A percentile compares a stretch with the other conserved stretches of the same genome.
These are phyloP conservation scores for Bonia amplexicaulis DNA, from an alignment of 176 grass and related monocot genomes.

Conservation along the genomic window DNA sequence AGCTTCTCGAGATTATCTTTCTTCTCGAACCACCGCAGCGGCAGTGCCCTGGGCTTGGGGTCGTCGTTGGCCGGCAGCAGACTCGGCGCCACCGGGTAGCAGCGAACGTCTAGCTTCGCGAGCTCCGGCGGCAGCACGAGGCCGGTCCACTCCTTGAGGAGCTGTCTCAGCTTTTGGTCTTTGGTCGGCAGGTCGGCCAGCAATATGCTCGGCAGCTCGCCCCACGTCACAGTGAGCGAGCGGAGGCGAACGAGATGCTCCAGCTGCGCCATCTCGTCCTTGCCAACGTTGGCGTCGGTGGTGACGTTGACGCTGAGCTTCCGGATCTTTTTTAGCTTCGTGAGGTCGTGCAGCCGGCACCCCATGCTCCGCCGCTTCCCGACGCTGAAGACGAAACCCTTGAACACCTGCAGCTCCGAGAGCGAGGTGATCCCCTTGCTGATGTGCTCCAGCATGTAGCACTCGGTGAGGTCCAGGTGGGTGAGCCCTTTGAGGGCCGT, in stretches of 20 bases:
- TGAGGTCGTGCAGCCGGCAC: conserved; percentile 10
- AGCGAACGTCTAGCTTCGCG: conserved; percentile 34
- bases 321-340: not conserved
- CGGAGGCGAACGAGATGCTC: not conserved
- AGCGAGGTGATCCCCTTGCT: not conserved
- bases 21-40: not conserved
- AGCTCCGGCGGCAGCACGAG: conserved; percentile 6
- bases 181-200: too few species aligned
- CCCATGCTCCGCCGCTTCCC: not conserved
- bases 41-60: too few species aligned
- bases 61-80: too few species aligned
- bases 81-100: not conserved
- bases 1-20: not conserved
- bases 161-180: accelerated
- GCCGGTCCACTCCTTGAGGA: not conserved
- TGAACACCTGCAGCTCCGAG: conserved; percentile 21
- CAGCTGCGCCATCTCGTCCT: not conserved
- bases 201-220: conserved; percentile 29
- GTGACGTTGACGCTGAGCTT: conserved; percentile 41
- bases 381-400: conserved; percentile 33
- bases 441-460: conserved; percentile 52
- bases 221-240: conserved; percentile 39
- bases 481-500: not conserved
- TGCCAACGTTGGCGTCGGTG: conserved; percentile 16
- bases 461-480: conserved; percentile 45